These are phyloP conservation scores for Tylopilus sp. DNA, from an alignment of 1,284 basidiomycete genomes.

Conservation along the genomic window DNA sequence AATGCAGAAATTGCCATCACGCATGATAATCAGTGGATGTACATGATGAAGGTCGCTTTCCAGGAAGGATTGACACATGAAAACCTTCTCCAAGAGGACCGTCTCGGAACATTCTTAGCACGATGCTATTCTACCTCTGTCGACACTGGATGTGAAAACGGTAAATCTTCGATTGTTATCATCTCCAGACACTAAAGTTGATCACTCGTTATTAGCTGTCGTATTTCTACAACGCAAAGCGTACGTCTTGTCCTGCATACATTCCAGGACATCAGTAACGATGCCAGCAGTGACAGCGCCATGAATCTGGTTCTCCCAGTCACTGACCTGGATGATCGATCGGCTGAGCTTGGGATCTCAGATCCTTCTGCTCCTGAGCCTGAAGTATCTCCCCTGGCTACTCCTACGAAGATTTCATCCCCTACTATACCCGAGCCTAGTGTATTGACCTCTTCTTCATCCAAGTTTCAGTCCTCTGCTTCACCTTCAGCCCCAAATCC, in stretches of 20 bases:
- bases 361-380: not conserved
- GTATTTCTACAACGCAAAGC: not conserved
- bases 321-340: not conserved
- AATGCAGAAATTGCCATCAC: not conserved
- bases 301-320: not conserved
- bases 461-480: not conserved
- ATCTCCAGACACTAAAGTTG: not conserved
- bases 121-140: not conserved
- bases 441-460: too few relatives aligned
- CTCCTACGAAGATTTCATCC: not conserved
- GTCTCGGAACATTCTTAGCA: not conserved
- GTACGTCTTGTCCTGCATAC: not conserved
- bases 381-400: not conserved
- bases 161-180: not conserved
- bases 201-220: not conserved
- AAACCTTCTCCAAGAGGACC: not conserved
- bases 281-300: not conserved
- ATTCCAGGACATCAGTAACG: not conserved
- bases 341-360: not conserved
- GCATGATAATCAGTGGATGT: conserved; percentile 8
- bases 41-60: not conserved
- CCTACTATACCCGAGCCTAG: not conserved
- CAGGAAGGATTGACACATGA: not conserved
- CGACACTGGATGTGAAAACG: not conserved
- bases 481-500: not conserved